These are phyloP conservation scores for Lasiodiplodia sp. DNA, from an alignment of 2,329 filamentous ascomycete species.

Conservation along the genomic window DNA sequence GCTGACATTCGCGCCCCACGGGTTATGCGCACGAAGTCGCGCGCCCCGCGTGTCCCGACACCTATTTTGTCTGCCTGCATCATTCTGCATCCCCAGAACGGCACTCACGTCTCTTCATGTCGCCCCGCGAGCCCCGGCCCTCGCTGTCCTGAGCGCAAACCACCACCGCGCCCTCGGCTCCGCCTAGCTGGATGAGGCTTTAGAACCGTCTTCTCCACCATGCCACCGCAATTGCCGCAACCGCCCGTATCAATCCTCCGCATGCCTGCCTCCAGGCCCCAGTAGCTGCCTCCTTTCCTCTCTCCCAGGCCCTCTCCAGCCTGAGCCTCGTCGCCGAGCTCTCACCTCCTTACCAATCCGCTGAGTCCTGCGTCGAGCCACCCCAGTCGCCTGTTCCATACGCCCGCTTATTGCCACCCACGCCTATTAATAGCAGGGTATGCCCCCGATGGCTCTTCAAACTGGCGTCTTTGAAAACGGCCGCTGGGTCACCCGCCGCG, in stretches of 20 bases:
- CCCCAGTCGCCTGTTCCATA: not conserved
- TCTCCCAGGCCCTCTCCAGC: not conserved
- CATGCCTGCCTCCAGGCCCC: conserved; percentile 15
- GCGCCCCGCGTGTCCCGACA: conserved; percentile 4
- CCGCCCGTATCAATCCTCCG: conserved; percentile 6
- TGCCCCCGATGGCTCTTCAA: conserved; percentile 33
- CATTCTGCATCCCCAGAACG: conserved; percentile 22
- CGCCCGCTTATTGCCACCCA: conserved; percentile 7
- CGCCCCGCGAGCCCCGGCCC: conserved; percentile 15
- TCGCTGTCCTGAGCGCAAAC: conserved; percentile 3
- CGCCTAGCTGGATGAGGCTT: conserved; percentile 18
- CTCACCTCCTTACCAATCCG: conserved; percentile 1
- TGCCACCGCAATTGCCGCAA: conserved; percentile 29
- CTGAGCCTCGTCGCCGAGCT: not conserved
- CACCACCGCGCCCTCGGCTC: not conserved
- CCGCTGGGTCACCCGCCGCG: conserved; percentile 43
- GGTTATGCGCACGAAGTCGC: not conserved
- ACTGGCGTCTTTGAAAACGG: conserved; percentile 40
- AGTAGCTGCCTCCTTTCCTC: not conserved
- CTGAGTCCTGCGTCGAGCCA: not conserved
- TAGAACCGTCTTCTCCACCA: conserved; percentile 24
- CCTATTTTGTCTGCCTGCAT: conserved; percentile 22
- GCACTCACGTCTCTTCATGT: conserved; percentile 19
- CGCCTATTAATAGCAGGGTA: not conserved
- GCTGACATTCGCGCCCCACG: conserved; percentile 22